A percentile compares a stretch with the other conserved stretches of the same genome.
Evolutionary conservation across 2,329 filamentous ascomycete genomes (phyloP).

Genomic region (Pseudonectria foliicola): DNA sequence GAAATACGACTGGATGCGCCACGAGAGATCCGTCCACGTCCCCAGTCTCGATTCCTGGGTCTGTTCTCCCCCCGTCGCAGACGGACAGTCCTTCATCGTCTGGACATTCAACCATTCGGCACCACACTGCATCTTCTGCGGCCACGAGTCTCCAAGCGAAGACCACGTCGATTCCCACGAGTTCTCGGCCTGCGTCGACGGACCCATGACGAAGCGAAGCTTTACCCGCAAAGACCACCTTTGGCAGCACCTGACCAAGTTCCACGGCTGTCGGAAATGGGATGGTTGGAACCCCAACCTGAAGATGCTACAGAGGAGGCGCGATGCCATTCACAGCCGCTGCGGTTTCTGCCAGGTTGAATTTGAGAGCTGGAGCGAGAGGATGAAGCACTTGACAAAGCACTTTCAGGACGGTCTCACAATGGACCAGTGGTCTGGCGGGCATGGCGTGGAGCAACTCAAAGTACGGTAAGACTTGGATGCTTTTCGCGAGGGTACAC

Average conservation of each 20-base stretch:
- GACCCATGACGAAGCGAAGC: constrained; percentile 32
- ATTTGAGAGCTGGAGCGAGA: constrained; percentile 22
- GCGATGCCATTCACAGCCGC: constrained; percentile 20
- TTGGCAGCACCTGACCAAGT: constrained; percentile 35
- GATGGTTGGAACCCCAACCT: constrained; percentile 41
- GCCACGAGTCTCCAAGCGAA: constrained; percentile 24
- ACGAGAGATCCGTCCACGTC: constrained; percentile 44
- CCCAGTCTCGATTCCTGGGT: constrained; percentile 38
- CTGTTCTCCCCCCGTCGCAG: constrained; percentile 35
- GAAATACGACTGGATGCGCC: constrained; percentile 37
- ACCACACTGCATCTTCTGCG: constrained; percentile 34
- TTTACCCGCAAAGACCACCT: constrained; percentile 37
- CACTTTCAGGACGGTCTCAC: constrained; percentile 24
- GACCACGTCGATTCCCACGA: constrained; percentile 33
- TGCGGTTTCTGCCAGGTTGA: constrained; percentile 24
- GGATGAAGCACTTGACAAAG: constrained; percentile 21
- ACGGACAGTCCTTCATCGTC: constrained; percentile 35
- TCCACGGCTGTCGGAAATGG: constrained; percentile 38
- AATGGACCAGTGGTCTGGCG: constrained; percentile 21
- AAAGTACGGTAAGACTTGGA: no score
- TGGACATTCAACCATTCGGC: constrained; percentile 41
- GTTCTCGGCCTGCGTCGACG: constrained; percentile 44
- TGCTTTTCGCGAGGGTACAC: no score
- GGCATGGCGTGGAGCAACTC: constrained; percentile 16
- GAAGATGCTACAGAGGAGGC: constrained; percentile 23